Base-by-base conservation (phyloP, 768 basidiomycete species). In the Mycena galericulata region DNA sequence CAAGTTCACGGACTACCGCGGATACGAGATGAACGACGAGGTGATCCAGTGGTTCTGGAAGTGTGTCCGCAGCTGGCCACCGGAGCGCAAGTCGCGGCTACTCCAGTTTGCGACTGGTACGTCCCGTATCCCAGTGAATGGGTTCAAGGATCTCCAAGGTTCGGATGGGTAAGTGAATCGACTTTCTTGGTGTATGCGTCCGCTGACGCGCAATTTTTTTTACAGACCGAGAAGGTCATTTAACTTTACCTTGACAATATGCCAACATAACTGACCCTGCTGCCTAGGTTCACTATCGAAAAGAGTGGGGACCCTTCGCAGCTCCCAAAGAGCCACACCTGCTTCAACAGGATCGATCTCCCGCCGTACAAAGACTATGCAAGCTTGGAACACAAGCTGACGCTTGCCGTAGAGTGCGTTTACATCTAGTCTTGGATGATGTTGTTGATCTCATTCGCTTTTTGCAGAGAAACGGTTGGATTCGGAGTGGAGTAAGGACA, bases 31-130 rank as follows among this genome's bases (percentile, higher is more conserved):
- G 81, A 93, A 92, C 74, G 96, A 97, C 76, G 95, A 97, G 75
- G 94, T 97, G 53, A 97, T 99, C 63, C 96, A 98, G 77, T 99
- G 98, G 98, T 99, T 99, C 92, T 99, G 98, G 98, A 96, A 98
- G 83, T 96, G 95, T 75, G 95, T 99, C 49, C 92, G 95, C 72
- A 90, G 92, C 74, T 99, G 98, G 98, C 97, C 98, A 14, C 91
- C 97, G 1, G 98, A 99, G 84, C 92, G 97, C 81, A 99, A 99
- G 84, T 96, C 95, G 17, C 94, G 97, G 34, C 81, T 98, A 57
- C 83, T 99, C 60, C 97, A 99, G 80, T 99, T 99, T 77, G 96
- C 97, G 9, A 98, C 97, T 24, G 97, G 97, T 24, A 98, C 97
- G 14, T 97, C 95, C 15, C 92, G 97, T 70, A 97, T 98, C 70